A percentile compares a stretch with the other conserved stretches of the same genome.
phyloP scores from a whole-genome alignment of 1,284 basidiomycete genomes.

The Ganoderma boninense region DNA sequence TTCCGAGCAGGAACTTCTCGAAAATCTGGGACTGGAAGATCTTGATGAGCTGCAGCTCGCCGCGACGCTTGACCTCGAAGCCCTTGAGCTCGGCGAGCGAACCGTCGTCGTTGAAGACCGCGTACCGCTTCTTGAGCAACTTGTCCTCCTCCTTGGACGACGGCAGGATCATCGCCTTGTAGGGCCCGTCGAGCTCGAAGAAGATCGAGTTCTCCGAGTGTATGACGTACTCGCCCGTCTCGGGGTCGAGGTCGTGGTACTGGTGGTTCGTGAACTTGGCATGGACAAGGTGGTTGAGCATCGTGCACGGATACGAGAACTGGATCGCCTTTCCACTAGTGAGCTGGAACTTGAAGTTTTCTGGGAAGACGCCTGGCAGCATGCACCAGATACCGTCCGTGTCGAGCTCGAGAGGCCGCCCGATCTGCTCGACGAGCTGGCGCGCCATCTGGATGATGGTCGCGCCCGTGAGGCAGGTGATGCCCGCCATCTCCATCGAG shows the following conservation, averaged over 20 bases:
- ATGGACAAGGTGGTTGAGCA: slow-evolving; percentile 99
- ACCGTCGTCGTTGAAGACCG: slow-evolving; percentile 99
- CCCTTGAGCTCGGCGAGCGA: slow-evolving; percentile 97
- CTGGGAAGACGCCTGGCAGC: slow-evolving; percentile 97
- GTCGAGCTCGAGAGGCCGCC: slow-evolving; percentile 96
- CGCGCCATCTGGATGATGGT: slow-evolving; percentile 99
- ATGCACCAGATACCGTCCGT: slow-evolving; percentile 99
- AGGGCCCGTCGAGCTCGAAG: slow-evolving; percentile 99
- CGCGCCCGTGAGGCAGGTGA: slow-evolving; percentile 98
- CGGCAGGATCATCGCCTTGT: slow-evolving; percentile 98
- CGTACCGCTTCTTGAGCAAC: slow-evolving; percentile 98
- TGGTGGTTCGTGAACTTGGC: slow-evolving; percentile 97
- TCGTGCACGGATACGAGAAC: slow-evolving; percentile 99
- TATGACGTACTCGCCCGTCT: slow-evolving; percentile 86
- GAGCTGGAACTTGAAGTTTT: slow-evolving; percentile 97
- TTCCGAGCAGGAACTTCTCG: slow-evolving; percentile 94
- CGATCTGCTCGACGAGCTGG: slow-evolving; percentile 96
- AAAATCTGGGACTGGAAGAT: slow-evolving; percentile 99
- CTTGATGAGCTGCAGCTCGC: slow-evolving; percentile 99
- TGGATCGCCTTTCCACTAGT: slow-evolving; percentile 87
- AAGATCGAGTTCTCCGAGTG: slow-evolving; percentile 99
- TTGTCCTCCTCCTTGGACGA: slow-evolving; percentile 99
- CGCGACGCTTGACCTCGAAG: slow-evolving; percentile 98
- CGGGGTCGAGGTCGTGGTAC: slow-evolving; percentile 92
- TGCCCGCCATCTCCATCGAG: slow-evolving; percentile 99